These are phyloP conservation scores for Aquilaria agallochum DNA, from an alignment of 441 rosid species.

Conservation along the genomic window DNA sequence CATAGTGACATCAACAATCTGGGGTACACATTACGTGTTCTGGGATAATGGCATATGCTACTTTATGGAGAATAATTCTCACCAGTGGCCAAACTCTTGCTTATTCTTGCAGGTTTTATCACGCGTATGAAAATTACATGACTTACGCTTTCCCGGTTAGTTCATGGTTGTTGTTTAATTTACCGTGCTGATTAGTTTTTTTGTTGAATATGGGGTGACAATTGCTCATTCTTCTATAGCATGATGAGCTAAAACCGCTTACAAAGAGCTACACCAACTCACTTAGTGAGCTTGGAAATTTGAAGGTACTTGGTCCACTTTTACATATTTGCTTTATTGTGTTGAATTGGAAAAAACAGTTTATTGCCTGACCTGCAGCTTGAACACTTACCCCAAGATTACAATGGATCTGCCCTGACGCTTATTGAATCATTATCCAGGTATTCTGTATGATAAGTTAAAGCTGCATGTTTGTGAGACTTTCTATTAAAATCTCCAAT, in stretches of 20 bases:
- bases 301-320: slow-evolving; percentile 44
- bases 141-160: slow-evolving; percentile 86
- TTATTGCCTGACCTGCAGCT: slow-evolving; percentile 51
- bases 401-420: slow-evolving; percentile 89
- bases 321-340: slow-evolving; percentile 3
- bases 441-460: slow-evolving; percentile 26
- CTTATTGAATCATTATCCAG: slow-evolving; percentile 90
- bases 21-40: no score
- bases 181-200: slow-evolving; percentile 5
- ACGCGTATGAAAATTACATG: slow-evolving; percentile 92
- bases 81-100: not conserved
- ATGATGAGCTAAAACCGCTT: slow-evolving; percentile 92
- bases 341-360: slow-evolving; percentile 5
- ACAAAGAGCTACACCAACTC: slow-evolving; percentile 83
- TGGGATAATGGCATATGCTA: not conserved
- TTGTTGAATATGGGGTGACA: slow-evolving; percentile 9
- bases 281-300: slow-evolving; percentile 91
- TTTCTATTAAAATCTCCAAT: slow-evolving; percentile 7
- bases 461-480: not conserved
- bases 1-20: not conserved
- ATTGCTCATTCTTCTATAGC: slow-evolving; percentile 44
- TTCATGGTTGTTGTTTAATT: slow-evolving; percentile 17
- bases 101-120: slow-evolving; percentile 70
- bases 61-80: not conserved
- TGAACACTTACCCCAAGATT: slow-evolving; percentile 75